Percentiles rank a stretch among this genome's conserved stretches.
These are phyloP conservation scores for Priceomyces carsonii DNA, from an alignment of 805 yeast genomes.

Conservation along the genomic window DNA sequence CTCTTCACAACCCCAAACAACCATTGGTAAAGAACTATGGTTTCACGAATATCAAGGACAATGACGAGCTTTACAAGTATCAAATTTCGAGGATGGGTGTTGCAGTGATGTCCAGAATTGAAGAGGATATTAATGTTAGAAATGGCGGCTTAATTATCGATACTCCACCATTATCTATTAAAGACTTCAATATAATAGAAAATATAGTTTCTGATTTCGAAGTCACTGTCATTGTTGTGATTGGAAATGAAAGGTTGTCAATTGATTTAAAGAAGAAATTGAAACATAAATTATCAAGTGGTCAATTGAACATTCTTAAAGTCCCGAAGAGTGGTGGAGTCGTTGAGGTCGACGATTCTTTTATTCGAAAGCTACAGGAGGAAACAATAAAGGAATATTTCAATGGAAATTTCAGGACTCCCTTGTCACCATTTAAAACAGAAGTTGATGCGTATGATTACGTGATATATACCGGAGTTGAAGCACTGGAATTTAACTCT, in stretches of 20 bases:
- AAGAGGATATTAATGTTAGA: conserved; percentile 46
- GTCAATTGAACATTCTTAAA: conserved; percentile 51
- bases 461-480: conserved; percentile 60
- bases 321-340: conserved; percentile 76
- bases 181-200: conserved; percentile 53
- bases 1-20: conserved; percentile 79
- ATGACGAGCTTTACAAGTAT: conserved; percentile 55
- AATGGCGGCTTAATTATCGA: conserved; percentile 69
- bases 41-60: conserved; percentile 56
- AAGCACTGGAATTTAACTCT: conserved; percentile 36
- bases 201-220: conserved; percentile 60
- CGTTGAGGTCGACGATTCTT: conserved; percentile 71
- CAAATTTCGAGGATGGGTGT: conserved; percentile 50
- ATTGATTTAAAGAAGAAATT: conserved; percentile 61
- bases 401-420: conserved; percentile 68
- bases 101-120: conserved; percentile 49
- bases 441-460: conserved; percentile 67
- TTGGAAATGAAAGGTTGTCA: conserved; percentile 73
- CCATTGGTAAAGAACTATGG: conserved; percentile 87
- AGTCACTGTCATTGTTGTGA: conserved; percentile 60
- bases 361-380: conserved; percentile 70
- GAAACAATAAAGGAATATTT: conserved; percentile 82
- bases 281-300: conserved; percentile 28
- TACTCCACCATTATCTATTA: conserved; percentile 63
- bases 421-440: conserved; percentile 83